Percentiles rank a stretch among this genome's conserved stretches.
Evolutionary conservation across 805 yeast genomes (phyloP).

Genomic region (Blastobotrys robertii): DNA sequence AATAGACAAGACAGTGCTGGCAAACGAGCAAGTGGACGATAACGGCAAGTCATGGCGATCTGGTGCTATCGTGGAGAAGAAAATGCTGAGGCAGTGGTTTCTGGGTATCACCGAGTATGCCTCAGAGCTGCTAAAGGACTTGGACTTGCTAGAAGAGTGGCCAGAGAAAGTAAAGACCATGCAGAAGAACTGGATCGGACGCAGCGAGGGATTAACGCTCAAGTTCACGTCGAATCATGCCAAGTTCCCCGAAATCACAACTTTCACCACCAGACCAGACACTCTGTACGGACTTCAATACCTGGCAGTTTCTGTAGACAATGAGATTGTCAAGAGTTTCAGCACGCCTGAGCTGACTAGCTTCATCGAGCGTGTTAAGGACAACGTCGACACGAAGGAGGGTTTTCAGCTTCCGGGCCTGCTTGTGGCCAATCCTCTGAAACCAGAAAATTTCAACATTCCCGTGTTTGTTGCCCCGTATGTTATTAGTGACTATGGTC

Average conservation of each 20-base stretch:
- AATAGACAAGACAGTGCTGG: conserved; percentile 85
- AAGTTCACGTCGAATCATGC: conserved; percentile 29
- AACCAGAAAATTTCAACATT: conserved; percentile 29
- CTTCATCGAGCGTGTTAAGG: conserved; percentile 35
- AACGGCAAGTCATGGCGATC: conserved; percentile 94
- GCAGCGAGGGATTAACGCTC: conserved; percentile 70
- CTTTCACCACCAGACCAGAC: conserved; percentile 86
- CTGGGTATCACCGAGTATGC: conserved; percentile 82
- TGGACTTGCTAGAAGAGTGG: conserved; percentile 60
- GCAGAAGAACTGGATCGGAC: conserved; percentile 95
- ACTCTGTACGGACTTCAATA: conserved; percentile 78
- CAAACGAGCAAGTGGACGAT: conserved; percentile 91
- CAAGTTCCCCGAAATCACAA: conserved; percentile 28
- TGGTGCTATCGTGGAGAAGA: conserved; percentile 87
- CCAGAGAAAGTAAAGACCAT: conserved; percentile 79
- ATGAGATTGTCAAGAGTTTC: conserved; percentile 44
- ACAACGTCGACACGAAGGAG: conserved; percentile 35
- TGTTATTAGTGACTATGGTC: conserved; percentile 74
- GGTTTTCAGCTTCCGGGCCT: conserved; percentile 49
- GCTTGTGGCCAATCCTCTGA: conserved; percentile 47
- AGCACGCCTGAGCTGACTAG: conserved; percentile 32
- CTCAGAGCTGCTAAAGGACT: conserved; percentile 51
- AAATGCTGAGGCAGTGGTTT: conserved; percentile 83
- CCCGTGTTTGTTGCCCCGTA: conserved; percentile 90
- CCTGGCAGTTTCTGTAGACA: conserved; percentile 66